phyloP scores from a whole-genome alignment of 768 basidiomycete species.

The Tremella yokohamensis region DNA sequence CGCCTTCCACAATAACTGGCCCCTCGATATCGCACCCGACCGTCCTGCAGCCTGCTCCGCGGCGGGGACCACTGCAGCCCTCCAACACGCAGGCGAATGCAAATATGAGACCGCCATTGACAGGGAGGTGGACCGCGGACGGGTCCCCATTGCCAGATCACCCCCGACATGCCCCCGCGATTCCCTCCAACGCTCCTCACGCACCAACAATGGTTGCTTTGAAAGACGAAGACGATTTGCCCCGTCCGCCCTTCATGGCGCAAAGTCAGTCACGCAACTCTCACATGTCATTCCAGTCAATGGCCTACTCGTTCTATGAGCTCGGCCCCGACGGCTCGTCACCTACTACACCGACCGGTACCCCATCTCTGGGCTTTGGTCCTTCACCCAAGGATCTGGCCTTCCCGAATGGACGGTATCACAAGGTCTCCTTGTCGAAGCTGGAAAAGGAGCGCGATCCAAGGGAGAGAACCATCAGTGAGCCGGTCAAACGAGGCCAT shows the following conservation, averaged over 20 bases:
- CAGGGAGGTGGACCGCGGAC: background rate
- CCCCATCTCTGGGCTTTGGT: constrained; percentile 7
- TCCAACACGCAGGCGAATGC: constrained; percentile 1
- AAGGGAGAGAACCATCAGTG: constrained; percentile 18
- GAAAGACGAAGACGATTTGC: constrained; percentile 6
- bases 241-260: constrained; percentile 1
- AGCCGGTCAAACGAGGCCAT: constrained; percentile 9
- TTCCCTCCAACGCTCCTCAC: background rate
- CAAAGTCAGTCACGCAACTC: constrained; percentile 13
- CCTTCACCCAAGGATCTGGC: constrained; percentile 15
- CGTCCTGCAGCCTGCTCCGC: constrained; percentile 6
- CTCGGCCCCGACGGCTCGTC: constrained; percentile 27
- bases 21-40: constrained; percentile 4
- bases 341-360: constrained; percentile 17
- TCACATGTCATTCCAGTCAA: constrained; percentile 38
- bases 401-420: constrained; percentile 39
- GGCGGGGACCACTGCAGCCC: background rate
- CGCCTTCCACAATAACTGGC: too few relatives aligned
- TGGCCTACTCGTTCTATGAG: constrained; percentile 41
- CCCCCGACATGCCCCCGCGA: background rate
- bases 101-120: background rate
- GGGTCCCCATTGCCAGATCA: background rate
- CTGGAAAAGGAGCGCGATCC: constrained; percentile 18
- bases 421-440: constrained; percentile 31
- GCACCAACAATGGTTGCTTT: constrained; percentile 9